Evolutionary conservation across 1,284 basidiomycete genomes (phyloP), one percentile per base, ranked within the genome.

Genomic region (Volvariella surrecta): DNA sequence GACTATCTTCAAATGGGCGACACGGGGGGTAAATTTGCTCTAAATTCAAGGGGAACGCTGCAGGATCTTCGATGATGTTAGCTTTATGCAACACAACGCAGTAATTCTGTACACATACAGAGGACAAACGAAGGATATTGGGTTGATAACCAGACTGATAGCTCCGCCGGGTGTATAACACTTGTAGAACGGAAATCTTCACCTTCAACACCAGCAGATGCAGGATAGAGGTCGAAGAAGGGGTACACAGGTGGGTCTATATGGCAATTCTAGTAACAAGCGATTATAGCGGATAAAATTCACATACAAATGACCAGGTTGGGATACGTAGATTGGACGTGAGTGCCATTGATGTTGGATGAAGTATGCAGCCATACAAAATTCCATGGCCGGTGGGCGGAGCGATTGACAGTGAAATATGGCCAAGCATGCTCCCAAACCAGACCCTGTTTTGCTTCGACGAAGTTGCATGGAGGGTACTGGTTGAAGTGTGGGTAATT

Each of bases 151-250:
- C 2, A 30, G 15, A 39, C 19, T 32, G 31, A 11, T 11, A 28
- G 24, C 24, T 28, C 24, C 6, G 24, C 24, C n/a, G n/a, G n/a
- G n/a, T n/a, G n/a, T n/a, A n/a, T n/a, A n/a, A n/a, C n/a, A n/a
- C n/a, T n/a, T n/a, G n/a, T n/a, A n/a, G n/a, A n/a, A n/a, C n/a
- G n/a, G n/a, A n/a, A n/a, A n/a, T n/a, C n/a, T 9, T 44, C 37
- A 9, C 38, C 22, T 39, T 44, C 39, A 32, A 22, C n/a, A 11
- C 28, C 42, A 21, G 47, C 46, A 9, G 42, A 20, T 9, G 45
- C 8, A 3, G 73, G 70, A 40, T 74, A 74, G 24, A 74, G 51
- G 28, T 72, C 64, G 32, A 74, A 63, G 53, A 62, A 49, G 42
- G 73, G 71, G 50, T 74, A 74, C 7, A 58, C 59, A 8, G 61